Conservation (phyloP, 768 basidiomycete species). For the Tylopilus rubrobrunneus region DNA sequence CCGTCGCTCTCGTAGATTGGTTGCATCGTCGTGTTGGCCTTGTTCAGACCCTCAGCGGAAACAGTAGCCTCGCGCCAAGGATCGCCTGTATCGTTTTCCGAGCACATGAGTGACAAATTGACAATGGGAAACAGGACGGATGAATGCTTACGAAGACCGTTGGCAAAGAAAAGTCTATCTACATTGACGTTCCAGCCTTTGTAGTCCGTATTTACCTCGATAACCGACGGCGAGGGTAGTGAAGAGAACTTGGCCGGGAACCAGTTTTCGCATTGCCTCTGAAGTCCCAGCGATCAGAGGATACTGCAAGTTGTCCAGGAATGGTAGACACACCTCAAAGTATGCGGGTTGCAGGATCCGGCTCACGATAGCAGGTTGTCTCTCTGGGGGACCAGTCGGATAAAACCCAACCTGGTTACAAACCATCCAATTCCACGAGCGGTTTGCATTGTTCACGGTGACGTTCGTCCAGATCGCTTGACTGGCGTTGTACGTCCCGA, state of each 20-base stretch:
- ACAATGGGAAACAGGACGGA: too few species aligned
- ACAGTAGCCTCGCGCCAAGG: conserved; percentile 35
- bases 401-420: conserved; percentile 67
- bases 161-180: too few species aligned
- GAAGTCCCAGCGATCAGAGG: too few species aligned
- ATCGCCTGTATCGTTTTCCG: conserved; percentile 45
- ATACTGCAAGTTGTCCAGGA: too few species aligned
- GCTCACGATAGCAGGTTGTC: conserved; percentile 33
- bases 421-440: conserved; percentile 74
- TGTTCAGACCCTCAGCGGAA: conserved; percentile 48
- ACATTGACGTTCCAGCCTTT: too few species aligned
- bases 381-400: conserved; percentile 36
- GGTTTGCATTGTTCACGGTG: conserved; percentile 47
- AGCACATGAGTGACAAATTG: too few species aligned
- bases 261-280: too few species aligned
- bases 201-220: too few species aligned
- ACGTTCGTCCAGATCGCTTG: conserved; percentile 47
- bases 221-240: too few species aligned
- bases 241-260: too few species aligned
- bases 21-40: conserved; percentile 47
- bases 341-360: conserved; percentile 31
- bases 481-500: conserved; percentile 20
- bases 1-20: conserved; percentile 58
- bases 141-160: too few species aligned
- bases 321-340: conserved; percentile 17